Evolutionary conservation across 768 basidiomycete genomes (phyloP).

Genomic region (Naganishia randhawae): DNA sequence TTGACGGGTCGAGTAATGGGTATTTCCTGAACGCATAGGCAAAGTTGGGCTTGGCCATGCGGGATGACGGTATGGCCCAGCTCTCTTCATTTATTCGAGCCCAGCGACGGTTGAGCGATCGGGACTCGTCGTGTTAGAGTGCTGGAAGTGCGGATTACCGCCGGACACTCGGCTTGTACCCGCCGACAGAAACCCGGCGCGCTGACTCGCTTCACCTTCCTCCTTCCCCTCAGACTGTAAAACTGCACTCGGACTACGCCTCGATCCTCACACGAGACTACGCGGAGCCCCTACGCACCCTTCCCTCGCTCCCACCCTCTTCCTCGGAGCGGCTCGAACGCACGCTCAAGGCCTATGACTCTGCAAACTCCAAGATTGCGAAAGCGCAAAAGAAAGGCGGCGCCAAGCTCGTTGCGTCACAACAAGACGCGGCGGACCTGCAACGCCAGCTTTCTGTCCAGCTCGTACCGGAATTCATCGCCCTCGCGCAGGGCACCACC

Average conservation of each 20-base stretch:
- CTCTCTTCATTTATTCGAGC: too few relatives aligned
- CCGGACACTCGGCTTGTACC: too few relatives aligned
- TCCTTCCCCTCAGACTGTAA: conserved; percentile 34
- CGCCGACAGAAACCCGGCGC: neutral
- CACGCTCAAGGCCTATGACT: conserved; percentile 49
- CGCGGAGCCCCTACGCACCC: conserved; percentile 43
- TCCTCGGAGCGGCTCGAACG: conserved; percentile 43
- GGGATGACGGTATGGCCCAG: too few relatives aligned
- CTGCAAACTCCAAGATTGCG: conserved; percentile 42
- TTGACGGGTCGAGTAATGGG: too few relatives aligned
- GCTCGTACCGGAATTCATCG: conserved; percentile 45
- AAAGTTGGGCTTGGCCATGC: too few relatives aligned
- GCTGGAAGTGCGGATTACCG: too few relatives aligned
- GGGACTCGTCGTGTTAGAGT: too few relatives aligned
- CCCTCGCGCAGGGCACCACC: conserved; percentile 45
- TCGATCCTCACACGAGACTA: conserved; percentile 44
- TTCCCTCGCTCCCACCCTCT: conserved; percentile 39
- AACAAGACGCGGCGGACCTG: conserved; percentile 35
- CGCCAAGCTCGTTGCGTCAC: conserved; percentile 40
- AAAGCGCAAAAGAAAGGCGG: conserved; percentile 46
- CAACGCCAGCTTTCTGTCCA: conserved; percentile 33
- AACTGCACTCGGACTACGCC: conserved; percentile 40
- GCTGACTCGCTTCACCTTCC: too few relatives aligned
- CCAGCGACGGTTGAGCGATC: too few relatives aligned
- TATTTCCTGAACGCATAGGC: too few relatives aligned